Evolutionary conservation across 306 rosid species (phyloP).

Genomic region (Ceratonia siliqua): DNA sequence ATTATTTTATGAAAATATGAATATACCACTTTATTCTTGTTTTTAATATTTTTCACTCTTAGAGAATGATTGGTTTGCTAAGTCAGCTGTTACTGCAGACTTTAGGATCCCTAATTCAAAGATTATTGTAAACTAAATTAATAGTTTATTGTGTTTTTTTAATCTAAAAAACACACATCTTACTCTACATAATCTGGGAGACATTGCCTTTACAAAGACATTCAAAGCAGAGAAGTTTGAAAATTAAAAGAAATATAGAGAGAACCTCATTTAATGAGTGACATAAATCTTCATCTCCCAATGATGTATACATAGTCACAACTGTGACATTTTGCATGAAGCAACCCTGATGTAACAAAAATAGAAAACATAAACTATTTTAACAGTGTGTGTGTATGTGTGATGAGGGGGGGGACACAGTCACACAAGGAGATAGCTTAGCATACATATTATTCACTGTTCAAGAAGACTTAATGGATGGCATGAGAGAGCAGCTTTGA

Average conservation of each 20-base stretch:
- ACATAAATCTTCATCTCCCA: slow-evolving; percentile 93
- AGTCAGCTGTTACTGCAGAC: no score
- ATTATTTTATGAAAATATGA: no score
- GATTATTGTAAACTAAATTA: not conserved
- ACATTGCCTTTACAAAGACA: not conserved
- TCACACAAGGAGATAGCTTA: no score
- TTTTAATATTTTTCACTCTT: no score
- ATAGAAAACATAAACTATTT: slow-evolving; percentile 18
- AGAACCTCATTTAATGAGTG: slow-evolving; percentile 90
- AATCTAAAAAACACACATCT: no score
- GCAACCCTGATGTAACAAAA: slow-evolving; percentile 62
- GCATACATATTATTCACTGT: no score
- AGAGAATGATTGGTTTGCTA: no score
- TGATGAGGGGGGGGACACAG: no score
- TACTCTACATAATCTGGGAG: not conserved
- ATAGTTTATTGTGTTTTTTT: no score
- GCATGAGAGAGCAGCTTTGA: not conserved
- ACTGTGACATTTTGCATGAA: slow-evolving; percentile 90
- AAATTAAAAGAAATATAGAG: slow-evolving; percentile 35
- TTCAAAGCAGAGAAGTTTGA: not conserved
- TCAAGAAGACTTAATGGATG: not conserved
- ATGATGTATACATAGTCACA: slow-evolving; percentile 88
- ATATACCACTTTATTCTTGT: no score
- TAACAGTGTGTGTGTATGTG: not conserved
- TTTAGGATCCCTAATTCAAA: not conserved